Base-by-base conservation (phyloP, 2,329 filamentous ascomycete species). In the Microcera coccophila region DNA sequence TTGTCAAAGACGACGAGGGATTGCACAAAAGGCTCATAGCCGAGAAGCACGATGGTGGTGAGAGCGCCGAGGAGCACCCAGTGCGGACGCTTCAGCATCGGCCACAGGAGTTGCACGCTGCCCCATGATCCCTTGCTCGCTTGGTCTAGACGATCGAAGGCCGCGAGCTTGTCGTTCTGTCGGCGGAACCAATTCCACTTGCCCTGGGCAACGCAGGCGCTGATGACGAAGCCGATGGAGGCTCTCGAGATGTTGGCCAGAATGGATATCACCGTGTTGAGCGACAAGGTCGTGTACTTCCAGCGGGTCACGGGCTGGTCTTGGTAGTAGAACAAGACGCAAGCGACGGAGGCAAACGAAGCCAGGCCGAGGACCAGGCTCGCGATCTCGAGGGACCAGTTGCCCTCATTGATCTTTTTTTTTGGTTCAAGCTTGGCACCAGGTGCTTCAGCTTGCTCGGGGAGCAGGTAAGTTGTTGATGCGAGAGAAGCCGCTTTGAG, bases 161-260 rank as follows among this genome's bases (percentile, higher is more conserved):
- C 49, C 0, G 48, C 29, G 2, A 53, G 16, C 1, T 41, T 41
- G 1, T 40, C 39, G 0, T 34, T 14, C 10, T 29, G 15, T 9
- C 19, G 18, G 2, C 26, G 36, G 4, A 44, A 5, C 50, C 49
- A 53, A 5, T 48, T 52, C 50, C 50, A 53, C 18, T 52, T 52
- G 3, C 36, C 26, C 14, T 53, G 50, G 0, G 47, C 49, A 3
- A 53, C 16, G 14, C 49, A 53, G 26, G 41, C 41, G 28, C 49
- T 46, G 4, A 53, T 29, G 0, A 26, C 31, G 4, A 44, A 40
- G 1, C 40, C 41, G 0, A 52, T 38, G 2, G 22, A 5, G 0
- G 38, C 40, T 4, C 41, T 39, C 1, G 50, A 44, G 3, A 35
- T 38, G 8, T 35, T 37, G 2, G 44, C 42, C 9, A 53, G 39